Base-by-base conservation (phyloP, 73 alveolate species). In the Paramecium biaurelia region DNA sequence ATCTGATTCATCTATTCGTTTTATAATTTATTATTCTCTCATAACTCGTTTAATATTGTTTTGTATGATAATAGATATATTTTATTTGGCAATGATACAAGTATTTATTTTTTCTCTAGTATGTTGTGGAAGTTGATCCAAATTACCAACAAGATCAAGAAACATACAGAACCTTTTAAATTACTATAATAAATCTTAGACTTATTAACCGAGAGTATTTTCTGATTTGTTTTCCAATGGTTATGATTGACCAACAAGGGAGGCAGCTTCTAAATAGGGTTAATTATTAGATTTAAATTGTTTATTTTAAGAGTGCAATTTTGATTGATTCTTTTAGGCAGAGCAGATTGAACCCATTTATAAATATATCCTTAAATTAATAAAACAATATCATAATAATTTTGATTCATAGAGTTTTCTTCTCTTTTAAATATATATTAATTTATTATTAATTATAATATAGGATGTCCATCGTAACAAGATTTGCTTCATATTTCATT, bases 391-490 rank as follows among this genome's bases (percentile, higher is more conserved):
- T 18, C 2, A 53, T 32, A 53, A 53, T 53, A 53, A 47, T 53
- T 53, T 53, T n/a, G 32, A 53, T 18, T 18, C 68, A n/a, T 53
- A 18, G 68, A 53, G 68, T 21, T 18, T n/a, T 18, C 14, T 53
- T 5, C 9, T 5, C 9, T 18, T 53, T 1, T 11, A 0, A 53
- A n/a, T n/a, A 53, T 30, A 63, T 63, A 63, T 30, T 63, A 63
- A 63, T 63, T 63, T 72, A 72, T 32, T 72, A 67, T 67, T 23
- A 35, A 35, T 28, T 28, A 35, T 72, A 72, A 35, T 72, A 30
- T 18, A 72, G 45, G 56, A 72, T 72, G 86, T 72, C 86, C 86
- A 72, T 72, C 38, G 58, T 72, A 35, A 72, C 86, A 42, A 79
- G 90, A 79, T 43, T 79, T 45, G 74, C 74, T 43, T 21, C 34